Base-by-base conservation (phyloP, 331 rosid genomes). In the Stylosanthes scabra region DNA sequence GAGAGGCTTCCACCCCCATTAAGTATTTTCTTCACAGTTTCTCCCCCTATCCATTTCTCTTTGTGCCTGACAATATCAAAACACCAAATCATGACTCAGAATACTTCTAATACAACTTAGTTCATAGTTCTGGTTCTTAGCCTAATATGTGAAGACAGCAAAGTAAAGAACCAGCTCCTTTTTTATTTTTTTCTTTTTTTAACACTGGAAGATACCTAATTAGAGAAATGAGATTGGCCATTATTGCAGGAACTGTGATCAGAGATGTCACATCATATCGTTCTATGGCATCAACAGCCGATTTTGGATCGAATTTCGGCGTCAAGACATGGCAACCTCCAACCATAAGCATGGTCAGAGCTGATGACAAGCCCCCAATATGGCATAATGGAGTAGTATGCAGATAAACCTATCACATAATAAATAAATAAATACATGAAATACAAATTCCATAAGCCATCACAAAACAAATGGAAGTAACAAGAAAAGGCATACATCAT, bases 1-100 rank as follows among this genome's bases (percentile, higher is more conserved):
- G 99, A 86, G 63, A 94, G 88, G 69, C 89, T 88, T 70, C 99
- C 97, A 71, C 92, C 99, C 42, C 99, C 99, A 75, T 94, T 94
- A 16, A 94, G 81, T 78, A 91, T 80, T 87, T 80, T 94, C 84
- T 85, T 83, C 37, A 94, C 84, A 75, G 81, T 81, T 71, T 78
- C 83, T 16, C 76, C 88, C n/a, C 87, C 72, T 85, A 79, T 86
- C 86, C 91, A 82, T 5, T 57, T 78, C 64, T 78, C 84, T 44
- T 68, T 74, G 25, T 31, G 65, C 86, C 93, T 88, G 71, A 50
- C 16, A 78, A 61, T 61, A 60, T 68, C 8, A 67, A 59, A 60
- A 54, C 51, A 66, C 27, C 31, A 59, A 75, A 69, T 49, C 52
- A 82, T 62, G 70, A 25, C 63, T n/a, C 29, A 52, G 44, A 59